A percentile compares a stretch with the other conserved stretches of the same genome.
These are phyloP conservation scores for Macadamia integrifolia DNA, from an alignment of 164 flowering plant species.

Conservation along the genomic window DNA sequence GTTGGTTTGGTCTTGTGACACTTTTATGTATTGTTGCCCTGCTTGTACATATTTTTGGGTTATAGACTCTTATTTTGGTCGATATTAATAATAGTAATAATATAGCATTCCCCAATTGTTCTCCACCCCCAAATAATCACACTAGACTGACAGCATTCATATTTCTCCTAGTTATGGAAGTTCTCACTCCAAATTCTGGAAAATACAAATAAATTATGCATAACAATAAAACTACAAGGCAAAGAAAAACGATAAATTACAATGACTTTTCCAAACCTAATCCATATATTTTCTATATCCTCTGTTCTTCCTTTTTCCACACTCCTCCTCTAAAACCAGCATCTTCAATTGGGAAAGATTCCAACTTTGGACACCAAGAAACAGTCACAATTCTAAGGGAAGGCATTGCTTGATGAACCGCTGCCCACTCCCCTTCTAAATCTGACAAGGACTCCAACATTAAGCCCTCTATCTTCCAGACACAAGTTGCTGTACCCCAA, in stretches of 20 bases:
- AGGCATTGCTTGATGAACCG: conserved; percentile 35
- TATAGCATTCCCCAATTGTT: too few species aligned
- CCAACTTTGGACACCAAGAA: conserved; percentile 46
- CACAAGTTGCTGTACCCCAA: conserved; percentile 23
- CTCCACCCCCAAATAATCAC: too few species aligned
- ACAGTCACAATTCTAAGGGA: conserved; percentile 22
- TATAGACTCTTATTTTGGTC: too few species aligned
- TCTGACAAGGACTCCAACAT: conserved; percentile 37
- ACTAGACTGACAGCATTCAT: too few species aligned
- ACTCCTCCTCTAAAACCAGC: conserved; percentile 44
- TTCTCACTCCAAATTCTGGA: too few species aligned
- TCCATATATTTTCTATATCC: conserved; percentile 1
- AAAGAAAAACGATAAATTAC: too few species aligned
- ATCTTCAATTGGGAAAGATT: conserved; percentile 36
- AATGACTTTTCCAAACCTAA: too few species aligned
- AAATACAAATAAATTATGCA: too few species aligned
- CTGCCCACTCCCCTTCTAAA: conserved; percentile 35
- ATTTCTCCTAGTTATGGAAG: too few species aligned
- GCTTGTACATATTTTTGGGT: conserved; percentile 1
- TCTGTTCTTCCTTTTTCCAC: conserved; percentile 35
- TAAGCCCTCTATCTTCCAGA: conserved; percentile 43
- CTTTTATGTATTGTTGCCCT: not conserved
- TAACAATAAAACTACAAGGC: too few species aligned
- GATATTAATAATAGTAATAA: too few species aligned
- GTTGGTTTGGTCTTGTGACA: not conserved